Conservation (phyloP, 768 basidiomycete species). For the Psilocybe cubensis region DNA sequence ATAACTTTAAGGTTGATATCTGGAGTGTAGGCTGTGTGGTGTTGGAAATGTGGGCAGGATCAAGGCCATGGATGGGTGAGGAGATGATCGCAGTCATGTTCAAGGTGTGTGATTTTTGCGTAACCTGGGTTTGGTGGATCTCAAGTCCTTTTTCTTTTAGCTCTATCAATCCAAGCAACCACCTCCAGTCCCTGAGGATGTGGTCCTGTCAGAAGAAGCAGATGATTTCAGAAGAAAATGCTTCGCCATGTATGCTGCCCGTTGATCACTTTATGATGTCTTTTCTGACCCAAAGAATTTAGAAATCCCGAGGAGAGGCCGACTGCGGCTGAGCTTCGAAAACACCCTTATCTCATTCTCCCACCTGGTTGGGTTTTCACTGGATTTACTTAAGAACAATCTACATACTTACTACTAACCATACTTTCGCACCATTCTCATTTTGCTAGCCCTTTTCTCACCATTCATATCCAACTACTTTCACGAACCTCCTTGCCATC, state of each 20-base stretch:
- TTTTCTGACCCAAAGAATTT: background rate
- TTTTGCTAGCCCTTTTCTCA: background rate
- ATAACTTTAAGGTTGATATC: conserved; percentile 97
- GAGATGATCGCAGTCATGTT: conserved; percentile 93
- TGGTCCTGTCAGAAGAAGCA: conserved; percentile 73
- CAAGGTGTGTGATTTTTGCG: conserved; percentile 60
- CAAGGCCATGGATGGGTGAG: conserved; percentile 91
- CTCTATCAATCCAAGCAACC: conserved; percentile 83
- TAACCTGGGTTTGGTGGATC: background rate
- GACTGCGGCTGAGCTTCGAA: conserved; percentile 74
- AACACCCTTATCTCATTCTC: conserved; percentile 78
- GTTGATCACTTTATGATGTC: background rate
- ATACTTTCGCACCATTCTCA: conserved; percentile 12
- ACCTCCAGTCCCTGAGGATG: conserved; percentile 88
- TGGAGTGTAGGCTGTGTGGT: conserved; percentile 99
- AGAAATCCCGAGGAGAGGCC: conserved; percentile 88
- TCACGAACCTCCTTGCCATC: conserved; percentile 18
- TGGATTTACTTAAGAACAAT: conserved; percentile 53
- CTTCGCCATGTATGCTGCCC: conserved; percentile 76
- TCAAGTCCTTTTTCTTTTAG: conserved; percentile 39
- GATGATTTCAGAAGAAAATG: conserved; percentile 88
- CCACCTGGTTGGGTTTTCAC: conserved; percentile 78
- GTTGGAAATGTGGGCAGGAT: conserved; percentile 98
- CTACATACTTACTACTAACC: conserved; percentile 29
- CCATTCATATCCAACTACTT: conserved; percentile 7